Conservation (phyloP, 2,329 filamentous ascomycete genomes). For the Zasmidium cellare region DNA sequence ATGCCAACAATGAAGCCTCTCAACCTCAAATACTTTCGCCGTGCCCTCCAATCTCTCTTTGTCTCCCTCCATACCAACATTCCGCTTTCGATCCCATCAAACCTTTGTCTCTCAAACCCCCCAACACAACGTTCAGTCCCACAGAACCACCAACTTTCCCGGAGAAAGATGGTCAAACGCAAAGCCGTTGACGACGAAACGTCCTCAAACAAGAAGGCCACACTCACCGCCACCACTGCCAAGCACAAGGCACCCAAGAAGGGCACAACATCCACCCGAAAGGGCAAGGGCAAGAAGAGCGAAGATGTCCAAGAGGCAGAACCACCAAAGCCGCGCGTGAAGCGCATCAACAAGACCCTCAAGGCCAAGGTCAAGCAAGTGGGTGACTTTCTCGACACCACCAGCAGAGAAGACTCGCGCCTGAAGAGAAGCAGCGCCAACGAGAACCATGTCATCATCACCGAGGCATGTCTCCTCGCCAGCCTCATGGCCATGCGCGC, state of each 20-base stretch:
- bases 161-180: conserved; percentile 1
- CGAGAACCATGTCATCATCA: conserved; percentile 4
- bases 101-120: neutral
- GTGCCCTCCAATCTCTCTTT: neutral
- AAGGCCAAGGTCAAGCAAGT: conserved; percentile 5
- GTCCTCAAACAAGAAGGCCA: conserved; percentile 1
- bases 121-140: neutral
- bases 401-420: neutral
- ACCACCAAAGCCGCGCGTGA: neutral
- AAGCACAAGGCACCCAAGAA: neutral
- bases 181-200: neutral
- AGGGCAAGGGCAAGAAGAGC: conserved; percentile 1
- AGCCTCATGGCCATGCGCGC: conserved; percentile 4
- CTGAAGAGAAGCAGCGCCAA: neutral
- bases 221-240: neutral
- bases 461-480: conserved; percentile 3
- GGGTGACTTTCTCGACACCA: conserved; percentile 1
- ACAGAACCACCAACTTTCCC: neutral
- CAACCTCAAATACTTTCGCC: neutral
- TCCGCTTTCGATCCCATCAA: neutral
- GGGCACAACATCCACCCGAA: neutral
- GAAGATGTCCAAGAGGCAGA: neutral
- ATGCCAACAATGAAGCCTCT: neutral
- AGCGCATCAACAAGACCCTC: conserved; percentile 8
- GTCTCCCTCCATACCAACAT: neutral